Evolutionary conservation across 192 early-diverging fungal genomes (phyloP), one percentile per base, ranked within the genome.

Genomic region (Entomortierella beljakovae): DNA sequence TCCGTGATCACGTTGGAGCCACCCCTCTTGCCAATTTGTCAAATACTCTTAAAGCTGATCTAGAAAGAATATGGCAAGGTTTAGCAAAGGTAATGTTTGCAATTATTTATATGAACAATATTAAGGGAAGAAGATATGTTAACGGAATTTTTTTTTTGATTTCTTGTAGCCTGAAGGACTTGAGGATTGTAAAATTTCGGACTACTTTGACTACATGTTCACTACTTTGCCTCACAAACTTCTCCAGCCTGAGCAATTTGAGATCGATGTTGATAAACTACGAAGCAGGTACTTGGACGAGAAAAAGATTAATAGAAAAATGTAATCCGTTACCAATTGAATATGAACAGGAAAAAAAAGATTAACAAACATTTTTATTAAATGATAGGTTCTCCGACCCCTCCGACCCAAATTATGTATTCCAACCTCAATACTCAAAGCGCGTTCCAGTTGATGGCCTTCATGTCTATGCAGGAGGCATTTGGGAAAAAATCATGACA

Each of bases 401-500:
- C 8, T 62, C 66, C 7, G 51, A 92, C 64, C 72, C 86, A n/a
- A 85, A 91, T 22, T 99, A 89, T 70, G 93, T 96, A 23, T 99
- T 99, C 83, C 83, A 88, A 48, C 86, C 92, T 20, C 76, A 85
- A 33, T 97, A 97, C 73, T 91, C 93, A 58, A 95, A 95, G 58
- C 89, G 92, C 29, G 95, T 99, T 62, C 98, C 98, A 6, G 96
- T 93, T 3, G 98, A 99, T 61, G 98, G 98, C n/a, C 93, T 99
- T 68, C 90, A 94, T 32, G 83, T 92, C 37, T 99, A 98, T 82
- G 94, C 96, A 0, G 84, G 90, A 33, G 80, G 89, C 32, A 93
- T 99, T 46, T 99, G 98, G 98, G 74, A 77, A 63, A 68, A 96
- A 82, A 97, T 99, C 29, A 85, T 94, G 61, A 88, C 90, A 71